A percentile compares a stretch with the other conserved stretches of the same genome.
phyloP scores from a whole-genome alignment of 495 filamentous ascomycete species.

The Neurospora sp. region DNA sequence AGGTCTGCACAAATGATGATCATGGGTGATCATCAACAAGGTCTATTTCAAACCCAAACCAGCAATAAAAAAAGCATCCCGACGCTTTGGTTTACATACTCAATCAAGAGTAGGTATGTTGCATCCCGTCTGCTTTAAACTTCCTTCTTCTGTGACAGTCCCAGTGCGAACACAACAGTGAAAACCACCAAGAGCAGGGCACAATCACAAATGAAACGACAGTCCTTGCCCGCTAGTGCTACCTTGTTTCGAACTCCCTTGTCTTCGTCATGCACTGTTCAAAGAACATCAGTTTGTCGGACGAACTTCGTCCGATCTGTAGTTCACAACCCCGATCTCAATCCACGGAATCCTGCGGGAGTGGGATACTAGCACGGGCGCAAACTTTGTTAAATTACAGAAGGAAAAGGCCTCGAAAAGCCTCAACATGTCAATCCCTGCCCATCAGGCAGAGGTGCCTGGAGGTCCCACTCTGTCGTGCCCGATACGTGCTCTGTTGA shows the following conservation, averaged over 20 bases:
- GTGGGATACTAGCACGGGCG: neutral
- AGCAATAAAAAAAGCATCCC: neutral
- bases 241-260: neutral
- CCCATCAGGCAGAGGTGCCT: neutral
- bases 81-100: neutral
- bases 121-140: neutral
- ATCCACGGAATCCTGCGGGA: neutral
- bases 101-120: neutral
- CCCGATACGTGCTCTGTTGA: no score
- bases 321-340: neutral
- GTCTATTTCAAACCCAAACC: neutral
- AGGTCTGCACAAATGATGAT: neutral
- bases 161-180: neutral
- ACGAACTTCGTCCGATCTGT: neutral
- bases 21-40: neutral
- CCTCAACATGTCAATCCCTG: neutral
- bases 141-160: neutral
- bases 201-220: neutral
- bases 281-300: neutral
- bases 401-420: neutral
- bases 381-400: neutral
- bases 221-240: neutral
- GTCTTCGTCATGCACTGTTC: neutral
- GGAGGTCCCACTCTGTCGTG: no score
- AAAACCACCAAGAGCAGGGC: neutral